Conservation (phyloP, 352 stramenopile species). For the Pythium coloratum region DNA sequence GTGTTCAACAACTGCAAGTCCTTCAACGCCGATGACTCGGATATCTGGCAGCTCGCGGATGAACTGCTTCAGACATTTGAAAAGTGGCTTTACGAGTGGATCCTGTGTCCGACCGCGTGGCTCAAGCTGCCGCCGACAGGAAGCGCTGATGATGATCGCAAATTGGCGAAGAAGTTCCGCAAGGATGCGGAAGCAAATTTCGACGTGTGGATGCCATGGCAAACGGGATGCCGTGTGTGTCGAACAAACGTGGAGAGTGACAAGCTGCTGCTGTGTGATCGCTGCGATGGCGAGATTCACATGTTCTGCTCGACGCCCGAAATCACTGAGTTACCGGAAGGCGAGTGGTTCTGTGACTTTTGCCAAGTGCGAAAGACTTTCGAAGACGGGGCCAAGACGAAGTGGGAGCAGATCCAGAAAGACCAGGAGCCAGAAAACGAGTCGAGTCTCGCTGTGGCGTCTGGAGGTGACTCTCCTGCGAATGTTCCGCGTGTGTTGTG, state of each 20-base stretch:
- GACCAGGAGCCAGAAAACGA: neutral
- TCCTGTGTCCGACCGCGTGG: conserved; percentile 77
- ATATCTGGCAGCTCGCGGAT: conserved; percentile 78
- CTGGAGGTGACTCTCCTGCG: neutral
- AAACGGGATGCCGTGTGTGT: conserved; percentile 77
- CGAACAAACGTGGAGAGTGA: conserved; percentile 76
- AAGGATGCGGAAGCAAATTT: conserved; percentile 61
- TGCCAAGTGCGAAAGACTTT: conserved; percentile 60
- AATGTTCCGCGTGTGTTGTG: conserved; percentile 56
- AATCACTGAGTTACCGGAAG: conserved; percentile 68
- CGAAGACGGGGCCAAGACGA: conserved; percentile 28
- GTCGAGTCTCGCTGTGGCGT: neutral
- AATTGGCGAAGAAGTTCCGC: conserved; percentile 62
- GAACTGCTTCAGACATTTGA: conserved; percentile 78
- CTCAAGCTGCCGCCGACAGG: conserved; percentile 62
- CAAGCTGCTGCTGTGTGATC: conserved; percentile 78
- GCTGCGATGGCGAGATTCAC: conserved; percentile 88
- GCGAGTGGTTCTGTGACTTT: conserved; percentile 83
- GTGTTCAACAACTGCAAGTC: conserved; percentile 88
- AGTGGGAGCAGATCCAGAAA: conserved; percentile 9
- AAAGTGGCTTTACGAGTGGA: conserved; percentile 88
- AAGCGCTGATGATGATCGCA: conserved; percentile 44
- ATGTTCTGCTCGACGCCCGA: conserved; percentile 79
- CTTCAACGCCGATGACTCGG: conserved; percentile 82
- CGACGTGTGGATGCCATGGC: conserved; percentile 76